phyloP scores from a whole-genome alignment of 371 early-diverging fungal species.

The Chytridium lagenaria region DNA sequence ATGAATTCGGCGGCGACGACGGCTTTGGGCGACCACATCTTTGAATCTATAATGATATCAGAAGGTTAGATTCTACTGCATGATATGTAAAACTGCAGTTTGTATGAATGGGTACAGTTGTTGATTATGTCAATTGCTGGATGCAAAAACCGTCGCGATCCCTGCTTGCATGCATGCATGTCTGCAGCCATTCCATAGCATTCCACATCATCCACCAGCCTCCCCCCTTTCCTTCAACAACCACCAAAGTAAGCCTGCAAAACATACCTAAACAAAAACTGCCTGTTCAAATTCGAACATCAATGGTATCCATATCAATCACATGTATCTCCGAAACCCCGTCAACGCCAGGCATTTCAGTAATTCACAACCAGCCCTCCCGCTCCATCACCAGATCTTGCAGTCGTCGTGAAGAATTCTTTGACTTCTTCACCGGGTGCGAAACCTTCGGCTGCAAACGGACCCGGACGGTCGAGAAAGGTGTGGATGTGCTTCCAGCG shows the following conservation, averaged over 20 bases:
- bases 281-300: constrained; percentile 98
- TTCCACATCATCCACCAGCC: too few relatives aligned
- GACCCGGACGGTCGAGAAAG: constrained; percentile 50
- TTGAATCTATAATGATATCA: constrained; percentile 17
- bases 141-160: background rate
- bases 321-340: constrained; percentile 83
- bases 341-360: constrained; percentile 92
- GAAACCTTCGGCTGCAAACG: constrained; percentile 50
- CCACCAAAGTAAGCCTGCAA: too few relatives aligned
- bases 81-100: too few relatives aligned
- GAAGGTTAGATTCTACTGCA: background rate
- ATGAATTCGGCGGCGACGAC: constrained; percentile 85
- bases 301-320: constrained; percentile 98
- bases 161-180: too few relatives aligned
- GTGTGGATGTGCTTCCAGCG: constrained; percentile 49
- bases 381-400: constrained; percentile 56
- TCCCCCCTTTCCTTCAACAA: too few relatives aligned
- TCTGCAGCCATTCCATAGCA: too few relatives aligned
- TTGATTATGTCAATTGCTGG: too few relatives aligned
- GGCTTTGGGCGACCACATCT: constrained; percentile 75
- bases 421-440: constrained; percentile 46
- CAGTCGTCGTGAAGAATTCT: constrained; percentile 25
- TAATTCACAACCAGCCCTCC: constrained; percentile 99
- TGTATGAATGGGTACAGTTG: too few relatives aligned
- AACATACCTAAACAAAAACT: constrained; percentile 94